Evolutionary conservation across 768 basidiomycete genomes (phyloP), one percentile per base, ranked within the genome.

Genomic region (Brasilioporus rufonigricans): DNA sequence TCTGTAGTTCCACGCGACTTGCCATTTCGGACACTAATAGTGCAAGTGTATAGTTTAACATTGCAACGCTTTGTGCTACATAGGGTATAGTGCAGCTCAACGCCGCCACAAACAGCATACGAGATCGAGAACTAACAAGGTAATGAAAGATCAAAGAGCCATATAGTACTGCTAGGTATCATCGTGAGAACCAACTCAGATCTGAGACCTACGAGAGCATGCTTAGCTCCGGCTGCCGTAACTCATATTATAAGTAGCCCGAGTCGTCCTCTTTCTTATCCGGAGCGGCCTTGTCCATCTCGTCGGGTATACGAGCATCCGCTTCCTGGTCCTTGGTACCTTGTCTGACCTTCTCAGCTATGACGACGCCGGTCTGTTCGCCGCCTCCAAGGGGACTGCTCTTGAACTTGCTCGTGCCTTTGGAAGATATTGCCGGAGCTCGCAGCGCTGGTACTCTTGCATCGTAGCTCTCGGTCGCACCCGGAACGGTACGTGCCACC

Each of bases 401-500:
- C 81, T 89, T 90, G 72, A 89, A 91, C 56, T 80, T 76, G 59
- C 61, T 63, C 21, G 76, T 73, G 23, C 82, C 83, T 63, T 83
- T 86, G 48, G 59, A 50, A 35, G 63, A 49, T 18, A 54, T 53
- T 19, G 56, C 52, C 32, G 50, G 35, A 40, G 59, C n/a, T 48
- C 71, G 63, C 41, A 51, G 11, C 1, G 35, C 21, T 1, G 58
- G 31, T 8, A 23, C 39, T 38, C 50, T 64, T 21, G 56, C 14
- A 31, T 69, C 69, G 16, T 59, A 56, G 24, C 60, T 53, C 21
- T 59, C 59, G 39, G n/a, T 55, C 43, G 52, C 55, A 24, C 44
- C 48, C 14, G 61, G 44, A 39, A 38, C 9, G 16, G 53, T 16
- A 9, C 62, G 53, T 8, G 33, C 18, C n/a, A 13, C 48, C 18